A percentile compares a stretch with the other conserved stretches of the same genome.
Evolutionary conservation across 441 rosid species (phyloP).

Genomic region (Sinapis alba): DNA sequence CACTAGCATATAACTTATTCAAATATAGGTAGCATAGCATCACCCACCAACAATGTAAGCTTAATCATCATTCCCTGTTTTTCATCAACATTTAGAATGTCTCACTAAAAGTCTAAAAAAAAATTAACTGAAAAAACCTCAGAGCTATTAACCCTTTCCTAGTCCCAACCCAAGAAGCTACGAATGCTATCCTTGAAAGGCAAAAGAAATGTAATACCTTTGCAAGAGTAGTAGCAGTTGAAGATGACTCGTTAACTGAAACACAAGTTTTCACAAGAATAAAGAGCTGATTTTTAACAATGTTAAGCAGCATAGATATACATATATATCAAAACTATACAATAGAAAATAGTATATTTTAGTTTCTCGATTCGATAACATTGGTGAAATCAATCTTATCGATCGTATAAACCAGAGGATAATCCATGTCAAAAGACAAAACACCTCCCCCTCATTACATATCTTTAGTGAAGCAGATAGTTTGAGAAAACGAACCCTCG

Average conservation of each 20-base stretch:
- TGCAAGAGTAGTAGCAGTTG: constrained; percentile 50
- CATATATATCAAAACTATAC: background rate
- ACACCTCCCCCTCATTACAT: background rate
- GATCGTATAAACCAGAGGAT: background rate
- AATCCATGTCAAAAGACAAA: background rate
- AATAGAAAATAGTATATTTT: background rate
- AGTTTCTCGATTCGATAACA: background rate
- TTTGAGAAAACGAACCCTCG: constrained; percentile 52
- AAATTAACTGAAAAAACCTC: background rate
- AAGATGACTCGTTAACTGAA: constrained; percentile 63
- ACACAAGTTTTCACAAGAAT: background rate
- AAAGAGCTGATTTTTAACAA: background rate
- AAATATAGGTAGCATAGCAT: background rate
- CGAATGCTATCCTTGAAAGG: background rate
- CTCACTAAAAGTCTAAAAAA: background rate
- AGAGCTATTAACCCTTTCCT: background rate
- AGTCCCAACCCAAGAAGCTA: constrained; percentile 6
- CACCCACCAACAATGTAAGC: background rate
- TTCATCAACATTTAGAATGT: background rate
- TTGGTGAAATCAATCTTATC: background rate
- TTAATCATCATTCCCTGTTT: constrained; percentile 77
- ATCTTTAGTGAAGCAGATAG: background rate
- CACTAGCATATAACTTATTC: background rate
- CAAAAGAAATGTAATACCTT: constrained; percentile 44
- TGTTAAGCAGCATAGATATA: background rate